Conservation (phyloP, 1,284 basidiomycete genomes). For the Ustilago lituana region DNA sequence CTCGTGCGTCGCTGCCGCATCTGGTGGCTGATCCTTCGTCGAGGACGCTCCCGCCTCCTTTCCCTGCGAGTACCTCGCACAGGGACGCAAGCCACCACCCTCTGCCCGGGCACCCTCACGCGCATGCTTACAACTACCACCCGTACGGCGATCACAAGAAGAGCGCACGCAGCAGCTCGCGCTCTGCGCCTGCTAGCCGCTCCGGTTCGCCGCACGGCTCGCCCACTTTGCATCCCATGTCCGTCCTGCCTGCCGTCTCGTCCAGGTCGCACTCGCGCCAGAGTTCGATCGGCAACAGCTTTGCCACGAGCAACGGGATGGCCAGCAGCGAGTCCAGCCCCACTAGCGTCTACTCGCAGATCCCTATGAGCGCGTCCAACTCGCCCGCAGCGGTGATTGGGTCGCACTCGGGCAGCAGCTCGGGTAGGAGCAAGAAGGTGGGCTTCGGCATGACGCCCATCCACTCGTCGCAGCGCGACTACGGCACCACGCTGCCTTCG, state of each 20-base stretch:
- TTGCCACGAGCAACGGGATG: conserved; percentile 20
- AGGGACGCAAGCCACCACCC: conserved; percentile 44
- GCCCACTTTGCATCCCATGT: conserved; percentile 36
- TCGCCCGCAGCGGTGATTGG: conserved; percentile 37
- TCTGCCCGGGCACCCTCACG: conserved; percentile 42
- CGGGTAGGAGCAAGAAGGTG: conserved; percentile 27
- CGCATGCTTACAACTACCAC: conserved; percentile 50
- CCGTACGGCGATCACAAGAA: conserved; percentile 49
- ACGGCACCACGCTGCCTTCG: conserved; percentile 32
- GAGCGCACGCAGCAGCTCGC: conserved; percentile 48
- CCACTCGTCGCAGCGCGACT: conserved; percentile 36
- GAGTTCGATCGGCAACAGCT: conserved; percentile 47
- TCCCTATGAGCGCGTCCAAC: conserved; percentile 32
- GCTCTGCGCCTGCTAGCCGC: conserved; percentile 52
- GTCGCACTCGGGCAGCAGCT: conserved; percentile 5
- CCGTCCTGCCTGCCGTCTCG: conserved; percentile 17
- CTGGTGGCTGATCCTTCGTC: conserved; percentile 49
- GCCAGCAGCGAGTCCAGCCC: conserved; percentile 48
- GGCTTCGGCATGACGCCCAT: conserved; percentile 49
- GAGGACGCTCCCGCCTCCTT: conserved; percentile 52
- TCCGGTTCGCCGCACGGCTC: conserved; percentile 52
- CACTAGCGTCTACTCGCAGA: conserved; percentile 41
- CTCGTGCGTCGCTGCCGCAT: conserved; percentile 33
- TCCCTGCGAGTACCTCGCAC: conserved; percentile 35
- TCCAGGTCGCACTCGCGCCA: conserved; percentile 50